Base-by-base conservation (phyloP, 306 rosid genomes). In the Trifolium pratense region DNA sequence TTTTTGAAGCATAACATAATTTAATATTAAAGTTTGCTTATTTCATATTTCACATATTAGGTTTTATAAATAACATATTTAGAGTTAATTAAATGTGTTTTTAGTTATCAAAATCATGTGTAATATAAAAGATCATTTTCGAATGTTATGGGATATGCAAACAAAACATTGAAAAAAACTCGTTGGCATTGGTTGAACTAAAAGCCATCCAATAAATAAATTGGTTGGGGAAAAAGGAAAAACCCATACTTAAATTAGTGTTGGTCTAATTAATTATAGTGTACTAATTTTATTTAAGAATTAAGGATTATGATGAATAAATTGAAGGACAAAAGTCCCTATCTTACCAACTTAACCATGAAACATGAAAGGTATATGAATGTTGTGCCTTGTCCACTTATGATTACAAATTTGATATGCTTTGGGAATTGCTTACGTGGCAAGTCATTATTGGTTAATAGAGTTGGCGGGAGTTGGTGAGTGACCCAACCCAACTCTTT, bases 401-500 rank as follows among this genome's bases (percentile, higher is more conserved):
- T 52, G 34, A 32, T 12, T 34, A n/a, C 37, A 16, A 0, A 29
- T 29, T 29, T 29, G 3, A 29, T 29, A 34, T 29, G 20, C 23
- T 16, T 70, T 70, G 1, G 39, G 15, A 9, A 32, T 3, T 0
- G 5, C 5, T 18, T 55, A 79, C 8, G 71, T 79, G 83, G 75
- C 71, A 11, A 1, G 0, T 8, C 1, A 3, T 1, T 3, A 79
- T 73, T 79, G 79, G 83, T 67, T 15, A 37, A 39, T 6, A 8
- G 40, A 61, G 83, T 79, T 68, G 83, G 83, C 65, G 79, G 78
- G 83, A 66, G 83, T 79, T 79, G 83, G 83, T 79, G 83, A 79
- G 63, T 71, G 53, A 71, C 34, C 57, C 42, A 56, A 51, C 74
- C 78, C 61, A 39, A 11, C 62, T 16, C 58, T 55, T 40, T 8